These are phyloP conservation scores for Tolypocladium sp. DNA, from an alignment of 2,329 filamentous ascomycete genomes.

Conservation along the genomic window DNA sequence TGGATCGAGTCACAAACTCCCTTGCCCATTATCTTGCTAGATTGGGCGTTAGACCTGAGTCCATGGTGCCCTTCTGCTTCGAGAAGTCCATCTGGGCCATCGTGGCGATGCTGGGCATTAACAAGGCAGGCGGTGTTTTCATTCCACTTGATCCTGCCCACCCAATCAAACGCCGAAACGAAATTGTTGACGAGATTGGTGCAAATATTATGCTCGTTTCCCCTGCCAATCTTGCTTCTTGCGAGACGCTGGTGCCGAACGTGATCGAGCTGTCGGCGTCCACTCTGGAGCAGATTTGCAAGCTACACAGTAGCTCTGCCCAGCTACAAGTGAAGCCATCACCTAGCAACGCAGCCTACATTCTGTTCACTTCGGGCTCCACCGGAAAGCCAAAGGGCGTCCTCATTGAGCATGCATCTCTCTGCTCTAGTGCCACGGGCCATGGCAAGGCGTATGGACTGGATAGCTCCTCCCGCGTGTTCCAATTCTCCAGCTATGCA, in stretches of 20 bases:
- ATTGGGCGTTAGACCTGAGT: not conserved
- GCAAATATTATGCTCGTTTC: not conserved
- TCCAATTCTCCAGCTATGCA: not conserved
- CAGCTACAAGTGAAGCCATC: too few species aligned
- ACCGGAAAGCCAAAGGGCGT: not conserved
- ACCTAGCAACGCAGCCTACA: not conserved
- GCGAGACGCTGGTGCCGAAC: too few species aligned
- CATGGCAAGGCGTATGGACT: not conserved
- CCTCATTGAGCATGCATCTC: not conserved
- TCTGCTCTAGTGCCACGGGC: not conserved
- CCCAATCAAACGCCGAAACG: not conserved
- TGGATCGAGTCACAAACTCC: constrained; percentile 24
- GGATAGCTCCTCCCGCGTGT: too few species aligned
- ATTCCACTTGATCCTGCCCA: constrained; percentile 4
- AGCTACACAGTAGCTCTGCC: too few species aligned
- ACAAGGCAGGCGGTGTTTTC: constrained; percentile 5
- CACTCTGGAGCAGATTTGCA: too few species aligned
- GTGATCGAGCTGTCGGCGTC: not conserved
- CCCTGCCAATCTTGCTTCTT: too few species aligned
- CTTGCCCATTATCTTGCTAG: constrained; percentile 24
- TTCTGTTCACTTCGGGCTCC: not conserved
- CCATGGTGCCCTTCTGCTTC: constrained; percentile 5
- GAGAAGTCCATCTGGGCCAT: constrained; percentile 6
- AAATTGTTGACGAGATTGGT: not conserved
- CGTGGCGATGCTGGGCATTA: constrained; percentile 6